Evolutionary conservation across 192 early-diverging fungal genomes (phyloP).

Genomic region (Coemansia sp.): DNA sequence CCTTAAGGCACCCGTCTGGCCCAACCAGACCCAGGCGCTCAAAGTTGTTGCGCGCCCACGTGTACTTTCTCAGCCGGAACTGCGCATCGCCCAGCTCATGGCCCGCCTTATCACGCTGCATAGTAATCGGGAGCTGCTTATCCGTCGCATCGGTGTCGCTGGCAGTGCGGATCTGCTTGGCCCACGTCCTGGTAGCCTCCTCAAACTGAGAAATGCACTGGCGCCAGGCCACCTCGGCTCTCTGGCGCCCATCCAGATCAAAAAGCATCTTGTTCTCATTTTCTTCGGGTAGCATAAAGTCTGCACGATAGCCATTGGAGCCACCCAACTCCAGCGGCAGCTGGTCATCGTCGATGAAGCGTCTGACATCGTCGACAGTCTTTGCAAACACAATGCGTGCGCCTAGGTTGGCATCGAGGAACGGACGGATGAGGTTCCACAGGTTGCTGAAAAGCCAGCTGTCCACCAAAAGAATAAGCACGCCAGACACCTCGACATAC

Average conservation of each 20-base stretch:
- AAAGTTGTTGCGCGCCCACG: constrained; percentile 17
- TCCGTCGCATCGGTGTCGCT: neutral
- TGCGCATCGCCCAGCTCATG: constrained; percentile 17
- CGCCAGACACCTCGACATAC: constrained; percentile 34
- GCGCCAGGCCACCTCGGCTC: constrained; percentile 33
- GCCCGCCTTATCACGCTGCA: constrained; percentile 17
- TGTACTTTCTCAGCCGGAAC: constrained; percentile 24
- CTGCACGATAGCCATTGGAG: constrained; percentile 9
- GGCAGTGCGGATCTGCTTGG: neutral
- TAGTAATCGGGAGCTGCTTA: neutral
- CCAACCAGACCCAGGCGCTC: constrained; percentile 22
- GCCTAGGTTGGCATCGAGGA: constrained; percentile 38
- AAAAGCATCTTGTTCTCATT: constrained; percentile 30
- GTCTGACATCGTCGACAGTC: constrained; percentile 20
- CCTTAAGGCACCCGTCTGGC: constrained; percentile 13
- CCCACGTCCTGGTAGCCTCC: constrained; percentile 25
- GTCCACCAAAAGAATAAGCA: constrained; percentile 43
- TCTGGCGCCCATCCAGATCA: constrained; percentile 18
- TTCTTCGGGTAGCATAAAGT: constrained; percentile 21
- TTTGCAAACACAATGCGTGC: constrained; percentile 46
- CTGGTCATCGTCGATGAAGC: constrained; percentile 36
- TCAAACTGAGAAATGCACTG: constrained; percentile 22
- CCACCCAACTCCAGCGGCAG: constrained; percentile 32
- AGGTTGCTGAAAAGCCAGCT: constrained; percentile 50
- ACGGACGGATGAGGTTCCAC: constrained; percentile 38